Evolutionary conservation across 2,329 filamentous ascomycete genomes (phyloP).

Genomic region (Dactylonectria macrodidyma): DNA sequence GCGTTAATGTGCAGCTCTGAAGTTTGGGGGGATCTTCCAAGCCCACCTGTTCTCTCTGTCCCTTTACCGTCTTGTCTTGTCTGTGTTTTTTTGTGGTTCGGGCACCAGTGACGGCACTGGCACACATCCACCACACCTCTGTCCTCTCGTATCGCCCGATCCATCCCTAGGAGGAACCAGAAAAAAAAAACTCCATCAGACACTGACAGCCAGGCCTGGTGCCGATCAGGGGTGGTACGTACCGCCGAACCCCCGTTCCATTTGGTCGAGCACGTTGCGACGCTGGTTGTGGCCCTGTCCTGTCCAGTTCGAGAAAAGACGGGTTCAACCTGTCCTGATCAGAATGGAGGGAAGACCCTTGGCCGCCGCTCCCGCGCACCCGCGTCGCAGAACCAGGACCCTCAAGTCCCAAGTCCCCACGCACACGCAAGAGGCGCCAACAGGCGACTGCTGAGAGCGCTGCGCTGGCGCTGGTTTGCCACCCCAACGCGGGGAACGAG

Average conservation of each 20-base stretch:
- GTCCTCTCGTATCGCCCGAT: constrained; percentile 1
- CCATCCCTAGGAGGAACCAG: not conserved
- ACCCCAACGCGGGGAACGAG: constrained; percentile 32
- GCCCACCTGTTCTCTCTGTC: not conserved
- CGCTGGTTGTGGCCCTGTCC: not conserved
- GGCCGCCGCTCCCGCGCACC: constrained; percentile 27
- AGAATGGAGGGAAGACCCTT: constrained; percentile 12
- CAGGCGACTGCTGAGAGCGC: constrained; percentile 17
- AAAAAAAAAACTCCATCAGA: constrained; percentile 2
- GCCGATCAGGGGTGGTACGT: not conserved
- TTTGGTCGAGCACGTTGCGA: not conserved
- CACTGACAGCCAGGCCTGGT: constrained; percentile 1
- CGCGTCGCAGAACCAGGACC: constrained; percentile 7
- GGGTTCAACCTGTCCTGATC: too few relatives aligned
- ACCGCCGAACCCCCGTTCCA: not conserved
- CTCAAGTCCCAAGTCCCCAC: not conserved
- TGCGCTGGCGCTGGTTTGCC: constrained; percentile 22
- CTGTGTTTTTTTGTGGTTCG: not conserved
- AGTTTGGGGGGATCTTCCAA: not conserved
- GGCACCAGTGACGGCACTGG: not conserved
- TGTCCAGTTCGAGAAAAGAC: not conserved
- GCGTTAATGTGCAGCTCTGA: not conserved
- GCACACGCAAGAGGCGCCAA: constrained; percentile 25
- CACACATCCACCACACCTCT: not conserved
- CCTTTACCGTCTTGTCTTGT: not conserved